Base-by-base conservation (phyloP, 2,329 filamentous ascomycete genomes). In the Aspergillus transmontanensis region DNA sequence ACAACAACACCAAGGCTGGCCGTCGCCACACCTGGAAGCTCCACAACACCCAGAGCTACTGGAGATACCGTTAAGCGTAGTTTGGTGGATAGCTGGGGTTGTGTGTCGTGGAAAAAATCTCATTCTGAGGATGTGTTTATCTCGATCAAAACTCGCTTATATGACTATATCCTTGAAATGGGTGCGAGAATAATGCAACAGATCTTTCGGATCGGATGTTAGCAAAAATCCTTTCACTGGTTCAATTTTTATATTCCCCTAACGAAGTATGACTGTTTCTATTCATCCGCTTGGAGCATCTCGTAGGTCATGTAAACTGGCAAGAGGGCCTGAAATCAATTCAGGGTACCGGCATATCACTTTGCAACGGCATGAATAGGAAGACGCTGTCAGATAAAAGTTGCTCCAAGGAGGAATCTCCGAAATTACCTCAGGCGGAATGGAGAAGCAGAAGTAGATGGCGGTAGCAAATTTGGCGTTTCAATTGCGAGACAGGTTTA, bases 11-110 rank as follows among this genome's bases (percentile, higher is more conserved):
- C 83, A 87, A 87, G 75, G 92, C 93, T 77, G 95, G 95, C 79
- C 90, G 95, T 84, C 94, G 96, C 88, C 97, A 99, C 93, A 99
- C 94, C 83, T 99, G 95, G 96, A 97, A 97, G 92, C 89, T 92
- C 83, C 93, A 97, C 89, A 99, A 99, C 91, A 99, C 94, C 84
- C 90, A 97, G 82, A 96, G 92, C 79, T 92, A 97, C 83, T 97
- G 94, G 94, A 90, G 94, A 84, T 97, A 97, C 92, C 89, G 94
- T 85, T 97, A 82, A 71, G 69, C 66, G 74, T 74, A 69, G 64
- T 69, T 64, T 67, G 69, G 70, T 69, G 70, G 69, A 66, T 60
- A 41, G 26, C 50, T 66, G 72, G 67, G 71, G 69, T 71, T 66
- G 71, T 69, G 71, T 72, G 72, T 51, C 65, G 61, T 71, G 71